phyloP scores from a whole-genome alignment of 1,139 yeast species.

The Saccharomyces hybrid region DNA sequence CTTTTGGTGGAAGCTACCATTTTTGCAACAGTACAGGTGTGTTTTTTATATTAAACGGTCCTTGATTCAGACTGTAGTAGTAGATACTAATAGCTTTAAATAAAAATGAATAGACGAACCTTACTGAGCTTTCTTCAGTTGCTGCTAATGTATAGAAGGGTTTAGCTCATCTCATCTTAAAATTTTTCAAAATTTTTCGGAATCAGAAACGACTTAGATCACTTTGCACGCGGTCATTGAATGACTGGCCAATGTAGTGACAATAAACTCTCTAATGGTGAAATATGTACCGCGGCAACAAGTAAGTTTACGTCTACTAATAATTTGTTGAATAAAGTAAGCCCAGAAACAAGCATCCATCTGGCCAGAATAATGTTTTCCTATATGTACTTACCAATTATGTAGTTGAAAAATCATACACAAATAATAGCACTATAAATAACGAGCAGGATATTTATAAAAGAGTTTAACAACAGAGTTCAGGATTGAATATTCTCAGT shows the following conservation, averaged over 20 bases:
- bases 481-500: neutral
- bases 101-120: neutral
- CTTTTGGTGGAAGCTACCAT: neutral
- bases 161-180: neutral
- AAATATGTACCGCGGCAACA: neutral
- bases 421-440: neutral
- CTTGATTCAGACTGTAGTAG: neutral
- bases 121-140: neutral
- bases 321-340: neutral
- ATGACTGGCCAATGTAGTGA: neutral
- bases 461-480: too few species aligned
- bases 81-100: neutral
- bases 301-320: neutral
- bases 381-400: neutral
- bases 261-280: neutral
- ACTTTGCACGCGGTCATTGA: neutral
- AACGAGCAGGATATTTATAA: too few species aligned
- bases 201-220: neutral
- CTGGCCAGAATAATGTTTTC: neutral
- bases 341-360: neutral
- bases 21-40: neutral
- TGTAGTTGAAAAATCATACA: neutral
- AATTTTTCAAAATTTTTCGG: neutral
- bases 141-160: neutral
- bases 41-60: neutral